Evolutionary conservation across 2,329 filamentous ascomycete species (phyloP).

Genomic region (Colletotrichum endophyticum): DNA sequence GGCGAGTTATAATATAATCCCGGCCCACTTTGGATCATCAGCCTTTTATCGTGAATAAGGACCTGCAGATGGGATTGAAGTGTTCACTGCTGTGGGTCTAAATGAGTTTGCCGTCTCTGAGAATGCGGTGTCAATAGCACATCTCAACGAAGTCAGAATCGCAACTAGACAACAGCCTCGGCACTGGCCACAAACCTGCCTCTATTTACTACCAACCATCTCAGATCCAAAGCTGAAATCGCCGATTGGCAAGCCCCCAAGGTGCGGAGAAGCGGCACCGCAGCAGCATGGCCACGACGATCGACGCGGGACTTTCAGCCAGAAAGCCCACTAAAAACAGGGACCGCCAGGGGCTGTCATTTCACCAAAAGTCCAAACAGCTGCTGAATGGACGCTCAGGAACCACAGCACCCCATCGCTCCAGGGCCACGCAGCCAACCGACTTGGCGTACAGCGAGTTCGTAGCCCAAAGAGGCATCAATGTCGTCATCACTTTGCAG

Average conservation of each 20-base stretch:
- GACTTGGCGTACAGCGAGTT: conserved; percentile 14
- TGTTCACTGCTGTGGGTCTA: too few species aligned
- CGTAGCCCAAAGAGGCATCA: conserved; percentile 9
- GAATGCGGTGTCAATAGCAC: not conserved
- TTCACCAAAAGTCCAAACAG: not conserved
- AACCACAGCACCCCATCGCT: not conserved
- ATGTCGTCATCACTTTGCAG: conserved; percentile 17
- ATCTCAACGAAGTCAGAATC: not conserved
- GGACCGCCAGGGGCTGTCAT: not conserved
- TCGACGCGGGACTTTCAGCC: not conserved
- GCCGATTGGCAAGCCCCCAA: not conserved
- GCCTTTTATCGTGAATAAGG: not conserved
- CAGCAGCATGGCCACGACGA: not conserved
- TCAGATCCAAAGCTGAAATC: not conserved
- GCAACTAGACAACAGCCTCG: not conserved
- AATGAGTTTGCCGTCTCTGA: not conserved
- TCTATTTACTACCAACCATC: not conserved
- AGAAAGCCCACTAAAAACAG: not conserved
- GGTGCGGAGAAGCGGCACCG: not conserved
- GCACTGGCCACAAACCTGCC: not conserved
- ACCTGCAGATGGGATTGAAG: not conserved
- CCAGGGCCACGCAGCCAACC: not conserved
- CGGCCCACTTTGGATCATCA: not conserved
- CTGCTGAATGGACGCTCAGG: not conserved
- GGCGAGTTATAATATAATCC: too few species aligned